Percentiles rank a stretch among this genome's conserved stretches.
Conservation (phyloP, 441 rosid genomes). For the Bocquillonia castaneifolia region DNA sequence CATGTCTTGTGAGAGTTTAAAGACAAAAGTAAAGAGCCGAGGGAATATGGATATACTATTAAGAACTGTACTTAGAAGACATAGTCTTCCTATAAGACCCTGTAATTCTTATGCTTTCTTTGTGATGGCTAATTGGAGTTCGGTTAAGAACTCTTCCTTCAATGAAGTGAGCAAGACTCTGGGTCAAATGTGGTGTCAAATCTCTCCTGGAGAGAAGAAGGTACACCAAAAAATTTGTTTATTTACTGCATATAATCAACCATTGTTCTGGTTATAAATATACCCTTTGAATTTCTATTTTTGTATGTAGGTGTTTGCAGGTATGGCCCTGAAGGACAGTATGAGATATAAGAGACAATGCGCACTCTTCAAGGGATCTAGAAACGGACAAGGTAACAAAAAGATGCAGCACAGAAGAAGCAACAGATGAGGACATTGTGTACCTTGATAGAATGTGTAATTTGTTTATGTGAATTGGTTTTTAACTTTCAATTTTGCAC, state of each 20-base stretch:
- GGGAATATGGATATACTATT: background rate
- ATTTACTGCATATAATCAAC: too few relatives aligned
- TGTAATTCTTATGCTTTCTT: conserved; percentile 18
- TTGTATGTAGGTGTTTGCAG: conserved; percentile 7
- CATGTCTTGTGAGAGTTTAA: background rate
- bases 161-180: conserved; percentile 17
- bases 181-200: conserved; percentile 21
- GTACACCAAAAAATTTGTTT: background rate
- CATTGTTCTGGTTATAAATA: background rate
- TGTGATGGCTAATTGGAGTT: conserved; percentile 15
- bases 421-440: too few relatives aligned
- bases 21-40: background rate
- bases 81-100: conserved; percentile 12
- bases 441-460: background rate
- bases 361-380: background rate
- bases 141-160: conserved; percentile 12
- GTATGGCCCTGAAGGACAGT: conserved; percentile 16
- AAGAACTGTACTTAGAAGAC: conserved; percentile 14
- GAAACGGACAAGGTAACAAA: background rate
- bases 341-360: conserved; percentile 20
- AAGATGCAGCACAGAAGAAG: background rate
- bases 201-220: conserved; percentile 15
- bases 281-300: background rate
- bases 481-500: too few relatives aligned
- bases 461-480: background rate